Evolutionary conservation across 345 rosid species (phyloP).

Genomic region (Microcos paniculata): DNA sequence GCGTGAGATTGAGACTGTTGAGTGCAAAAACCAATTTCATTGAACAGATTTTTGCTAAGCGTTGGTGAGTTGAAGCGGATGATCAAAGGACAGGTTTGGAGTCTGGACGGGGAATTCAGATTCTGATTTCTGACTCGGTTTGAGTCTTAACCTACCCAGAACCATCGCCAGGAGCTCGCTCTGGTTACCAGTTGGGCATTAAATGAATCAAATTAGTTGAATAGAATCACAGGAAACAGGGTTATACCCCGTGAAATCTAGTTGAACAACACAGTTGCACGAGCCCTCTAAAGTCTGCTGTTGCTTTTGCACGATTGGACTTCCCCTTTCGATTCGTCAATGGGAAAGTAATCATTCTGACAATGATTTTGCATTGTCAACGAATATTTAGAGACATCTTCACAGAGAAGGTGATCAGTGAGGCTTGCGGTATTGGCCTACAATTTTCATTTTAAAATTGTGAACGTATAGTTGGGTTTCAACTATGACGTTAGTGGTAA

Average conservation of each 20-base stretch:
- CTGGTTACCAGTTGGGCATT: background rate
- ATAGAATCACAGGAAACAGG: conserved; percentile 7
- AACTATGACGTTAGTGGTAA: background rate
- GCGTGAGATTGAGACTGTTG: background rate
- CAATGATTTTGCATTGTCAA: conserved; percentile 10
- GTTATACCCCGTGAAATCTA: conserved; percentile 10
- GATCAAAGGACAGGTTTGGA: background rate
- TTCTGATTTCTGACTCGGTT: background rate
- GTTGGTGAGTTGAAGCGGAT: background rate
- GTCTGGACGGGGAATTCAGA: too few species aligned
- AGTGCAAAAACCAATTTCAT: background rate
- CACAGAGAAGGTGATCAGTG: background rate
- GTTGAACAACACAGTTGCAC: background rate
- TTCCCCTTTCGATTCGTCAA: background rate
- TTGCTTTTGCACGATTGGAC: background rate
- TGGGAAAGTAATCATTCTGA: conserved; percentile 9
- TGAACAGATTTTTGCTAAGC: background rate
- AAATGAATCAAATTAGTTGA: conserved; percentile 7
- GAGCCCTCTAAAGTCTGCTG: background rate
- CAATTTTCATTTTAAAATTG: background rate
- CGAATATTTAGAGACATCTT: background rate
- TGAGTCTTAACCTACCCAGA: background rate
- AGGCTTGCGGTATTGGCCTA: background rate
- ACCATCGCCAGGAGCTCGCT: background rate
- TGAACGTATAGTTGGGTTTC: background rate